Evolutionary conservation across 2,329 filamentous ascomycete genomes (phyloP), one percentile per base, ranked within the genome.

Genomic region (Diatrype stigma): DNA sequence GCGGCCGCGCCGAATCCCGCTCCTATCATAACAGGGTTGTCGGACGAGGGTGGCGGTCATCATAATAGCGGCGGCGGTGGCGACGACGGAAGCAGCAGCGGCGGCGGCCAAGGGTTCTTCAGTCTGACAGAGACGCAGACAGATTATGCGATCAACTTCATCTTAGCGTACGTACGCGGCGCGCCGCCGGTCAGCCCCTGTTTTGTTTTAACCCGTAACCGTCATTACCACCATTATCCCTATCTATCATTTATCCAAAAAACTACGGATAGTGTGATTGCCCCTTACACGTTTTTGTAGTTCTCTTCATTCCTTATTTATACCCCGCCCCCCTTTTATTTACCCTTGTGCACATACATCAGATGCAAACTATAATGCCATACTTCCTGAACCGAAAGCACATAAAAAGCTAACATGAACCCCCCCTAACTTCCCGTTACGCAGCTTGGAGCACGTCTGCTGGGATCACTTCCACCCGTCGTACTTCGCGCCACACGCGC

Each of bases 381-480:
- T n/a, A n/a, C n/a, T 37, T 37, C 34, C 12, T 14, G 6, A 37
- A 5, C n/a, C 12, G 14, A 12, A 14, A 37, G 6, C 12, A 37
- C n/a, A 7, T 14, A 12, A 17, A 37, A 30, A 10, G 19, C 48
- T 56, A 51, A 57, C 34, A 11, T 16, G 2, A 19, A 7, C 1
- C 7, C 7, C 14, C 30, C 47, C 23, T 37, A 7, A 7, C 6
- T 16, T 17, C 14, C 17, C 34, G 17, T 50, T 46, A 32, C n/a
- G 21, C 34, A 80, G 76, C 2, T 71, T 80, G 47, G 78, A 80
- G 56, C 77, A 78, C 56, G 70, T 76, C 40, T 80, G 77, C 66
- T 78, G 76, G 73, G 63, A 75, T 51, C 77, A 80, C 59, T 77
- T 76, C 58, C 63, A 67, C 55, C 60, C 69, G 6, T 67, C 70